Percentiles rank a stretch among this genome's conserved stretches.
Conservation (phyloP, 1,284 basidiomycete genomes). For the Hymenochaete sp. region DNA sequence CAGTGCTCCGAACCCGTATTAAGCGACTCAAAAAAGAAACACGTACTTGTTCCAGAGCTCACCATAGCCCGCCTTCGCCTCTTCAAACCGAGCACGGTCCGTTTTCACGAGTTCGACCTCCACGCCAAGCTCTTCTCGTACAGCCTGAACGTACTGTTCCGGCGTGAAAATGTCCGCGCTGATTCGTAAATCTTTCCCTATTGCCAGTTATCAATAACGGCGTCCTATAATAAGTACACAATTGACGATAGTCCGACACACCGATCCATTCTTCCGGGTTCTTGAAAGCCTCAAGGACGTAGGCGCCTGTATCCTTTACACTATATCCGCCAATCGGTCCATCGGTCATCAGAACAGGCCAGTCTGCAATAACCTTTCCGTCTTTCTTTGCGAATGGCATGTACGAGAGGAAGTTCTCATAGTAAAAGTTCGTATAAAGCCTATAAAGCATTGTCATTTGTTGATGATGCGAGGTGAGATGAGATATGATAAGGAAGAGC, state of each 20-base stretch:
- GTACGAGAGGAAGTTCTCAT: conserved; percentile 19
- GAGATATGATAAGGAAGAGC: neutral
- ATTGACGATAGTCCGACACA: neutral
- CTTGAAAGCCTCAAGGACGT: conserved; percentile 17
- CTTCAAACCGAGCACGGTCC: conserved; percentile 3
- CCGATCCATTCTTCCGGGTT: conserved; percentile 18
- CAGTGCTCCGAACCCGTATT: neutral
- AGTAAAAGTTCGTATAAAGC: conserved; percentile 22
- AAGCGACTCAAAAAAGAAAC: neutral
- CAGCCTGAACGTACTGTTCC: neutral
- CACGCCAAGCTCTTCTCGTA: conserved; percentile 8
- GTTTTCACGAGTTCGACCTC: conserved; percentile 5
- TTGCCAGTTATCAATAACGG: too few species aligned
- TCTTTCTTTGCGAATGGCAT: conserved; percentile 1
- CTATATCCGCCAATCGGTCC: conserved; percentile 13
- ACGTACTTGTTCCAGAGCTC: conserved; percentile 8
- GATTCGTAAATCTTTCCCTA: conserved; percentile 15
- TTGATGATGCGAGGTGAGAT: neutral
- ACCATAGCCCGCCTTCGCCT: neutral
- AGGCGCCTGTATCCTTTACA: conserved; percentile 13
- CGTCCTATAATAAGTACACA: neutral
- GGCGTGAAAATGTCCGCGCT: conserved; percentile 14
- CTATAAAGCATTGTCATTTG: neutral
- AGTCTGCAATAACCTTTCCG: conserved; percentile 9
- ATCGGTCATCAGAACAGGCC: conserved; percentile 10